These are phyloP conservation scores for Oldenlandia corymbosa DNA, from an alignment of 257 asterid genomes.

Conservation along the genomic window DNA sequence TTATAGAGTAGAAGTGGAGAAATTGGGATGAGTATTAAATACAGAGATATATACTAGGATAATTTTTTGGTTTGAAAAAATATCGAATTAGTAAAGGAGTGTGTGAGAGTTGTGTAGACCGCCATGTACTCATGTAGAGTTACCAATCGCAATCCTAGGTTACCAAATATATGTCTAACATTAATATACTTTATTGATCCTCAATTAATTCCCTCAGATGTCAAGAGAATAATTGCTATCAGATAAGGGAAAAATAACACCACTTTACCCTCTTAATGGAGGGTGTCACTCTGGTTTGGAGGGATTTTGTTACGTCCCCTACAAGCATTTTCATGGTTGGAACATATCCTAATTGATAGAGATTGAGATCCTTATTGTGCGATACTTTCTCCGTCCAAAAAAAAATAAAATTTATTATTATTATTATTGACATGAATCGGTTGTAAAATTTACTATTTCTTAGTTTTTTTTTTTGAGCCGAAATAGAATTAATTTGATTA, in stretches of 20 bases:
- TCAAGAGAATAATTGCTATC: conserved; percentile 15
- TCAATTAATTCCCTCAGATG: conserved; percentile 17
- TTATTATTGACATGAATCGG: too few relatives aligned
- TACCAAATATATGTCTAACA: conserved; percentile 13
- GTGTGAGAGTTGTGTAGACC: neutral
- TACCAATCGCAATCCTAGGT: conserved; percentile 27
- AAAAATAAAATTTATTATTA: neutral
- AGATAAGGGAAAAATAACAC: too few relatives aligned
- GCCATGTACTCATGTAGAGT: conserved; percentile 18
- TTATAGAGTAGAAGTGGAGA: conserved; percentile 11
- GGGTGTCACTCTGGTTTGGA: conserved; percentile 24
- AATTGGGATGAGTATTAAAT: neutral
- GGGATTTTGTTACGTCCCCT: conserved; percentile 27
- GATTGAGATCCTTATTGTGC: conserved; percentile 6
- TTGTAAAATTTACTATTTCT: too few relatives aligned
- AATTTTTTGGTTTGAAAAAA: conserved; percentile 11
- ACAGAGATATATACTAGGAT: conserved; percentile 13
- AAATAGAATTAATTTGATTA: too few relatives aligned
- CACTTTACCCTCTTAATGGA: conserved; percentile 13
- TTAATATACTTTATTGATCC: conserved; percentile 11
- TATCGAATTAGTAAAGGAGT: neutral
- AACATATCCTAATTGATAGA: conserved; percentile 1
- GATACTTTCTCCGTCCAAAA: too few relatives aligned
- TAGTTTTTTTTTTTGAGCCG: too few relatives aligned
- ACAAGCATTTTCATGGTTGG: conserved; percentile 16